Percentiles rank a stretch among this genome's conserved stretches.
Conservation (phyloP, 306 rosid species). For the Elaeagnus macrophylla region DNA sequence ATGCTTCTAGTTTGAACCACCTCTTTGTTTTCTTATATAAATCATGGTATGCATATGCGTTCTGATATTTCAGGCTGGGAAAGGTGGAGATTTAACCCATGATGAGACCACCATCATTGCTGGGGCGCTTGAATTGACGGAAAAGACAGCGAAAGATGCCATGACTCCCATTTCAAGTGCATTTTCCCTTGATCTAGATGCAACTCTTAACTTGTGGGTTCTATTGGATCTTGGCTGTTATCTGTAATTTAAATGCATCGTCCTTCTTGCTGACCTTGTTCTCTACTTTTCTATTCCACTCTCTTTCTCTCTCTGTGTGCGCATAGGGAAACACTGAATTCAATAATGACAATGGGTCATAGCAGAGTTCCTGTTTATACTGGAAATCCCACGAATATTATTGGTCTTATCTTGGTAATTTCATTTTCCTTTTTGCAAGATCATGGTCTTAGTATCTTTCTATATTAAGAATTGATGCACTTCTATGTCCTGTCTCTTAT, state of each 20-base stretch:
- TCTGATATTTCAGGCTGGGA: slow-evolving; percentile 69
- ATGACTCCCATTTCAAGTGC: slow-evolving; percentile 93
- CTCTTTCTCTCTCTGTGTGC: slow-evolving; percentile 11
- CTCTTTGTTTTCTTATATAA: slow-evolving; percentile 17
- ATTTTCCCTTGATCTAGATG: slow-evolving; percentile 93
- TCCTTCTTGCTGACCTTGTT: slow-evolving; percentile 19
- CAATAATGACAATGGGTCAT: slow-evolving; percentile 83
- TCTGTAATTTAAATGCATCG: slow-evolving; percentile 13
- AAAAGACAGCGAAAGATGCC: slow-evolving; percentile 95
- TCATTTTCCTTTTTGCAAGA: slow-evolving; percentile 8
- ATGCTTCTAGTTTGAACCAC: slow-evolving; percentile 9
- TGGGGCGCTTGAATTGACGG: slow-evolving; percentile 97
- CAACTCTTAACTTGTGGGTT: slow-evolving; percentile 81
- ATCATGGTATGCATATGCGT: slow-evolving; percentile 10
- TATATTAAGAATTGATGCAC: not conserved
- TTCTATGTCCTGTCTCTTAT: not conserved
- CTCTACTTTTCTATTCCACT: no score
- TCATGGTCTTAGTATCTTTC: not conserved
- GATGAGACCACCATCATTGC: slow-evolving; percentile 95
- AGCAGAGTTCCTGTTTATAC: slow-evolving; percentile 94
- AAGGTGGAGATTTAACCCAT: slow-evolving; percentile 96
- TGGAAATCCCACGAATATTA: slow-evolving; percentile 57
- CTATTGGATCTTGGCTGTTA: not conserved
- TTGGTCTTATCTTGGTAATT: slow-evolving; percentile 92
- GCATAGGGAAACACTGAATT: slow-evolving; percentile 75